Conservation (phyloP, 163 green algal species). For the Prototheca stagnorum region DNA sequence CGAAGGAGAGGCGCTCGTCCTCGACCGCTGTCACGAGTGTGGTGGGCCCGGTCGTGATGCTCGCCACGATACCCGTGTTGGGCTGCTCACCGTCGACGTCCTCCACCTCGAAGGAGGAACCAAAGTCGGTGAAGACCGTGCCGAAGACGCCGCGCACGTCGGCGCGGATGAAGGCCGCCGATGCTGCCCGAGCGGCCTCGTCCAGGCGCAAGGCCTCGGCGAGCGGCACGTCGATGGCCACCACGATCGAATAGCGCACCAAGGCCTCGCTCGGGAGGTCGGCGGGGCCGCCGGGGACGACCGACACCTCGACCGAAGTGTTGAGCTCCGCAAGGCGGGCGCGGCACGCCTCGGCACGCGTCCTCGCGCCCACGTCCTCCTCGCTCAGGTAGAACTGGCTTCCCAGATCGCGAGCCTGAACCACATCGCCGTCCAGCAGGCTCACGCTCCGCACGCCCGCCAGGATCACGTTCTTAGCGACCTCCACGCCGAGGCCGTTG, state of each 20-base stretch:
- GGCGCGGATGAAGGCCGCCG: slow-evolving; percentile 68
- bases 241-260: slow-evolving; percentile 53
- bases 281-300: slow-evolving; percentile 30
- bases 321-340: slow-evolving; percentile 92
- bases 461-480: slow-evolving; percentile 96
- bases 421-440: slow-evolving; percentile 54
- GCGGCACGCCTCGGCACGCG: slow-evolving; percentile 72
- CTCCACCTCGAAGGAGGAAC: slow-evolving; percentile 57
- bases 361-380: slow-evolving; percentile 61
- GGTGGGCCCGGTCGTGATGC: slow-evolving; percentile 44
- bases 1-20: slow-evolving; percentile 92
- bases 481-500: slow-evolving; percentile 66
- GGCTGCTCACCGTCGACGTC: slow-evolving; percentile 90
- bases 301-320: slow-evolving; percentile 56
- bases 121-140: slow-evolving; percentile 92
- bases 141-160: slow-evolving; percentile 78
- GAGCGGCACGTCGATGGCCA: slow-evolving; percentile 46
- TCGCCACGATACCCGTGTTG: slow-evolving; percentile 81
- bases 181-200: slow-evolving; percentile 53
- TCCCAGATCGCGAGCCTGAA: slow-evolving; percentile 55
- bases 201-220: slow-evolving; percentile 52
- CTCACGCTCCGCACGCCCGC: slow-evolving; percentile 83
- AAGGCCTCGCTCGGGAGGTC: slow-evolving; percentile 50
- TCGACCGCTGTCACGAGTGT: slow-evolving; percentile 90
- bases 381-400: slow-evolving; percentile 92